Evolutionary conservation across 192 early-diverging fungal genomes (phyloP), one percentile per base, ranked within the genome.

Genomic region (Geosiphon pyriformis): DNA sequence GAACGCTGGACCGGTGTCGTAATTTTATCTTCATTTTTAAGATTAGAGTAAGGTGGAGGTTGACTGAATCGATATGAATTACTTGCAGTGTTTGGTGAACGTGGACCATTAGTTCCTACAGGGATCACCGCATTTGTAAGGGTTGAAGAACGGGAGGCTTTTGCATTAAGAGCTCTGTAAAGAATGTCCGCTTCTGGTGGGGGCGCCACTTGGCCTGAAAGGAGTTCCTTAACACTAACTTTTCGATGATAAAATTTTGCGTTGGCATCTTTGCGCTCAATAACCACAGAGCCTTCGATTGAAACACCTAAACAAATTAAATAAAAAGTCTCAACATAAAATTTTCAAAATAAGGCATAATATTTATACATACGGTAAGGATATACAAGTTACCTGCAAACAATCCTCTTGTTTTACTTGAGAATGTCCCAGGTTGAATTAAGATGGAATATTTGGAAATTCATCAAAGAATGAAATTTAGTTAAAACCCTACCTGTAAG

Each of bases 241-340:
- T 82, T 75, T 37, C 80, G 76, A 46, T 86, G 87, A 70, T 98
- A 98, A 58, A 90, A 82, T 20, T 78, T 80, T 2, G 77, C 72
- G 68, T 98, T 96, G 30, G 92, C 89, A 51, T 92, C 91, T 59
- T 88, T 84, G 63, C 93, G 87, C 72, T 92, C 90, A 29, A 92
- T 54, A 29, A 98, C 80, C 4, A 85, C 85, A 0, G 94, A 85
- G 6, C 94, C 94, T 65, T 97, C 93, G 27, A 77, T 15, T 6
- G 90, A 92, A 2, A 91, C 82, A 27, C 95, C 70, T 42, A 42
- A 42, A 42, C 6, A 6, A 42, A 10, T 42, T 15, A 42, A 42
- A 42, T 42, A 42, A 42, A n/a, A 10, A 42, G 37, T 42, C 7
- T 42, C 37, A 42, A 42, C 37, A 42, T 42, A 10, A 42, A 10